Base-by-base conservation (phyloP, 2,329 filamentous ascomycete species). In the Plectosphaerella cucumerina region DNA sequence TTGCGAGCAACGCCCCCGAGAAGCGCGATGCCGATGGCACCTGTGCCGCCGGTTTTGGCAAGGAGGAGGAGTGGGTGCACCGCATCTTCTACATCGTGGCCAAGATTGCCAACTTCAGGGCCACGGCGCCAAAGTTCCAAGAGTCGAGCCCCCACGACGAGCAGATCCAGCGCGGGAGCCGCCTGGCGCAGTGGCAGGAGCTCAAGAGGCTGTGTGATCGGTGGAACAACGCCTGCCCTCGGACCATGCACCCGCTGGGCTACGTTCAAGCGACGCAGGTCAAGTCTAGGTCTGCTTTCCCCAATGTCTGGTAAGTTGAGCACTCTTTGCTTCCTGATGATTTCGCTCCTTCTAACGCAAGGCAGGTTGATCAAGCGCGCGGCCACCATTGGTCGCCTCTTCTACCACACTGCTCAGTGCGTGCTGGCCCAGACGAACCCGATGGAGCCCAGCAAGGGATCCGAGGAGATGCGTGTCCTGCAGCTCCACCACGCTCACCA, bases 71-170 rank as follows among this genome's bases (percentile, higher is more conserved):
- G 10, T 97, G 93, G 91, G 88, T 91, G 17, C 87, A 96, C 62
- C 84, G 89, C 23, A 95, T 96, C 56, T 75, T 97, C 37, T 96
- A 92, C 69, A 87, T 96, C 56, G 80, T 95, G 46, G 91, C 89
- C 45, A 96, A 92, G 65, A 83, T 96, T 46, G 84, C 86, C 57
- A 94, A 95, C 68, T 96, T 96, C 65, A 83, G 89, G 37, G 86
- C 89, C 14, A 82, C 81, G 15, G 82, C 85, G 23, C 80, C 85
- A 2, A 76, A 79, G 17, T 81, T 81, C 52, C 78, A 83, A 51
- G 78, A 84, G 42, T 66, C 76, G 2, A 81, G 78, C 42, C 74
- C 80, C 6, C 80, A 82, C 51, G 82, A 83, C 41, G 81, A 89
- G 62, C 81, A 88, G 53, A 70, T 82, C 15, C 76, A 83, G 47